Evolutionary conservation across 2,329 filamentous ascomycete species (phyloP), one percentile per base, ranked within the genome.

Genomic region (Phaeosphaeria sp.): DNA sequence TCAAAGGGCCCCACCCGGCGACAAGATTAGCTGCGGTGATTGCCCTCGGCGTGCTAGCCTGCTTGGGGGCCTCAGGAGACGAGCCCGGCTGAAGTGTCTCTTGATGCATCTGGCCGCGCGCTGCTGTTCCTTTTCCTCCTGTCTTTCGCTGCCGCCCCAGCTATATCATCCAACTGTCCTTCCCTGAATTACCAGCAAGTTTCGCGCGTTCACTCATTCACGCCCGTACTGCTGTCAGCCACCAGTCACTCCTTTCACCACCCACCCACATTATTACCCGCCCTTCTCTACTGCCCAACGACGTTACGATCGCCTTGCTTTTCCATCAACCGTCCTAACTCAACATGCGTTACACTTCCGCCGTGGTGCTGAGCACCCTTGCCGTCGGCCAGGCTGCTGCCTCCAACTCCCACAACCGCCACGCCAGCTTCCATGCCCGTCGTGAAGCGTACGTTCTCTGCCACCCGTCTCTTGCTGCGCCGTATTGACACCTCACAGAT

Each of bases 121-220:
- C 42, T 64, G 59, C 52, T 47, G 65, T 62, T 61, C 59, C 63
- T 58, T 66, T 60, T 56, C 57, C 55, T 58, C 56, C 59, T 55
- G 59, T 59, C 66, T 59, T 71, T 69, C 72, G 71, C 67, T 64
- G 53, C 58, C 51, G 30, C 25, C 48, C 46, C 51, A 57, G 44
- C 55, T 69, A 68, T 70, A 63, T 69, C 54, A 57, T 54, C 62
- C 55, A 54, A 62, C 55, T 64, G 67, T 65, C 66, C 61, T 66
- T 68, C 67, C 56, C 54, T 63, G 46, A 50, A 18, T 66, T 60
- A 55, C 59, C 63, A 67, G 65, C 64, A 69, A 55, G 33, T 60
- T 66, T 72, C 70, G 64, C 72, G 73, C 73, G 73, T 76, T 74
- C 73, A 76, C 72, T 76, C 73, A 56, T 75, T 76, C 64, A 76